These are phyloP conservation scores for Gastrodia elata DNA, from an alignment of 106 monocot species.

Conservation along the genomic window DNA sequence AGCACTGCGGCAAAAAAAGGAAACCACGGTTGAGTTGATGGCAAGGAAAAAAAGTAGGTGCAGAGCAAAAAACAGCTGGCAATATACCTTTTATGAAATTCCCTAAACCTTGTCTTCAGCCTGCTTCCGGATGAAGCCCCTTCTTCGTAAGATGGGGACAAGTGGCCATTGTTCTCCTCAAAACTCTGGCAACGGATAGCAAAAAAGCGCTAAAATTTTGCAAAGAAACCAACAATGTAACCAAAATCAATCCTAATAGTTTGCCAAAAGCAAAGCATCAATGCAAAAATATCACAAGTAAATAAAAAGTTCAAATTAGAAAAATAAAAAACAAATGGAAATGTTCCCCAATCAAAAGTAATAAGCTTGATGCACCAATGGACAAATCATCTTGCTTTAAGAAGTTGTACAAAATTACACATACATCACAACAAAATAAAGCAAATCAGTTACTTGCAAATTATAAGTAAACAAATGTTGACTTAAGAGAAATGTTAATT, in stretches of 20 bases:
- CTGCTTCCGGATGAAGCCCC: slow-evolving; percentile 71
- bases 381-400: neutral
- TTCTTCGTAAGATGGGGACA: slow-evolving; percentile 60
- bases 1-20: slow-evolving; percentile 37
- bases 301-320: neutral
- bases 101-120: slow-evolving; percentile 80
- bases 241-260: neutral
- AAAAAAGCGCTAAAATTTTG: neutral
- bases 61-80: neutral
- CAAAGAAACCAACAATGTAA: neutral
- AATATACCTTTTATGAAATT: slow-evolving; percentile 60
- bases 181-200: slow-evolving; percentile 32
- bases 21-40: neutral
- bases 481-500: neutral
- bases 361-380: neutral
- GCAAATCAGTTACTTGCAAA: neutral
- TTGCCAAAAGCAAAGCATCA: neutral
- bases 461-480: neutral
- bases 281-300: neutral
- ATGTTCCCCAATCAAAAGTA: neutral
- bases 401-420: neutral
- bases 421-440: neutral
- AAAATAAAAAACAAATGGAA: neutral
- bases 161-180: slow-evolving; percentile 55
- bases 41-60: neutral